phyloP scores from a whole-genome alignment of 169 alveolate species.

The Eimeria falciformis region DNA sequence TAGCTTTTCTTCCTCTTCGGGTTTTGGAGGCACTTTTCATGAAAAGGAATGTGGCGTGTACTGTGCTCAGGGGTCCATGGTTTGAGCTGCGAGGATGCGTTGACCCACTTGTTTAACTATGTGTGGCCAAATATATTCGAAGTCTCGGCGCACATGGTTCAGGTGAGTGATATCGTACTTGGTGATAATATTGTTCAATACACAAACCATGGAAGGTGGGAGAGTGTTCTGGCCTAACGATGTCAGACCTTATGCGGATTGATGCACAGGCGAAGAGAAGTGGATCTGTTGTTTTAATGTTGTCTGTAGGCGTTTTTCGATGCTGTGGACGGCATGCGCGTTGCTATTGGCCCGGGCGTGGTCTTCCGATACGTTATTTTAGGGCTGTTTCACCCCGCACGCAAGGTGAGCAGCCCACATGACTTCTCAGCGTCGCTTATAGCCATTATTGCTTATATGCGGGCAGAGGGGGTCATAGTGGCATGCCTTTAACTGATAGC shows the following conservation, averaged over 20 bases:
- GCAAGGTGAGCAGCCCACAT: slow-evolving; percentile 91
- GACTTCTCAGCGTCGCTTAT: background rate
- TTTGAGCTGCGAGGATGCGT: slow-evolving; percentile 92
- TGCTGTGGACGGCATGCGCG: slow-evolving; percentile 99
- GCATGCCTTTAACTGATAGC: background rate
- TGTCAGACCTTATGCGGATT: too few relatives aligned
- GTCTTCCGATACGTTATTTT: slow-evolving; percentile 96
- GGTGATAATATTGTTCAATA: background rate
- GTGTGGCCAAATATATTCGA: slow-evolving; percentile 99
- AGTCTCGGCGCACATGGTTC: slow-evolving; percentile 96
- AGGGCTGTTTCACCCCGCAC: slow-evolving; percentile 99
- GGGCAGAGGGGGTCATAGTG: background rate
- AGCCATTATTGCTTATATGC: background rate
- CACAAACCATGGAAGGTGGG: background rate
- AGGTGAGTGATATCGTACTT: slow-evolving; percentile 45
- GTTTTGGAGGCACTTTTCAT: background rate
- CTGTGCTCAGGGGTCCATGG: slow-evolving; percentile 81
- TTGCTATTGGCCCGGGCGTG: slow-evolving; percentile 98
- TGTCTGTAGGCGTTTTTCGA: slow-evolving; percentile 96
- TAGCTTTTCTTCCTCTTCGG: background rate
- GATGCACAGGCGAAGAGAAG: background rate
- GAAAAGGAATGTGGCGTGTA: background rate
- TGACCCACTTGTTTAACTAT: slow-evolving; percentile 97
- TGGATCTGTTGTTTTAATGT: background rate
- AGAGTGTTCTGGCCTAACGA: too few relatives aligned